Percentiles rank a stretch among this genome's conserved stretches.
These are phyloP conservation scores for Alternaria tenuissima DNA, from an alignment of 2,329 filamentous ascomycete species.

Conservation along the genomic window DNA sequence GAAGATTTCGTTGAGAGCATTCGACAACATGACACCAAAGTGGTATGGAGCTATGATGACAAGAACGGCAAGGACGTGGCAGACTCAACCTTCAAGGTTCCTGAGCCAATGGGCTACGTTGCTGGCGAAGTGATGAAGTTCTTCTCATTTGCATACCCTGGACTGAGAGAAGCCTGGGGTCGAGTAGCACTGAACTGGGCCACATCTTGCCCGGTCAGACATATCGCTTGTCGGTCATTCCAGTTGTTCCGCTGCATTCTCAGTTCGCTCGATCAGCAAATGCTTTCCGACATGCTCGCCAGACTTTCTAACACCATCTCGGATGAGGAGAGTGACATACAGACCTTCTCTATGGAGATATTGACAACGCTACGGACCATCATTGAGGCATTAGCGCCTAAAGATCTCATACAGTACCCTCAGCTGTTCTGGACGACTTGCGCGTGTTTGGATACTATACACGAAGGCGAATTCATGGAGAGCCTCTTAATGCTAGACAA, in stretches of 20 bases:
- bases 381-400: conserved; percentile 81
- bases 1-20: conserved; percentile 90
- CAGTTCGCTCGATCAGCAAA: conserved; percentile 86
- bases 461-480: conserved; percentile 93
- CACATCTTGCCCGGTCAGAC: conserved; percentile 92
- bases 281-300: conserved; percentile 97
- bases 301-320: conserved; percentile 96
- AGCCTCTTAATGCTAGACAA: conserved; percentile 90
- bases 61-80: conserved; percentile 76
- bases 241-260: conserved; percentile 96
- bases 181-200: conserved; percentile 93
- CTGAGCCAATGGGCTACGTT: conserved; percentile 84
- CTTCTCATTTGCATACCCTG: conserved; percentile 83
- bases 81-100: conserved; percentile 80
- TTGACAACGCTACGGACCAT: conserved; percentile 92
- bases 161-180: conserved; percentile 90
- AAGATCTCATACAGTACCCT: conserved; percentile 85
- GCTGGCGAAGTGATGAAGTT: conserved; percentile 83
- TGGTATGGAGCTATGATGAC: conserved; percentile 95
- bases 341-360: conserved; percentile 98
- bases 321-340: conserved; percentile 90
- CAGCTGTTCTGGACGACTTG: conserved; percentile 98
- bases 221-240: conserved; percentile 95
- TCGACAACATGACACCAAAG: conserved; percentile 80
- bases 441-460: conserved; percentile 94